Conservation (phyloP, 495 filamentous ascomycete species). For the Penicillium antarcticum region DNA sequence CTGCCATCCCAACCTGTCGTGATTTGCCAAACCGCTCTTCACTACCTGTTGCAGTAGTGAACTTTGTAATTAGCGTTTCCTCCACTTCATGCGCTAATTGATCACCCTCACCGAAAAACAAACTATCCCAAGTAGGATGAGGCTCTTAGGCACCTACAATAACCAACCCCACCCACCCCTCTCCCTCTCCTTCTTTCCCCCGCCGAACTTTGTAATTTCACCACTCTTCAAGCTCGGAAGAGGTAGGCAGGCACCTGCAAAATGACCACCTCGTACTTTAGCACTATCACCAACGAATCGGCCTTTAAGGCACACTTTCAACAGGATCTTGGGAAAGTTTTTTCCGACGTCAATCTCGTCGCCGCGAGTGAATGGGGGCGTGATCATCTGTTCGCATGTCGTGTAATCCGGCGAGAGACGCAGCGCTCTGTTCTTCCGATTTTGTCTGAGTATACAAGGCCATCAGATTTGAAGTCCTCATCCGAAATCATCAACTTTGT, state of each 20-base stretch:
- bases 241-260: background rate
- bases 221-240: too few species aligned
- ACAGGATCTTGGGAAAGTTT: slow-evolving; percentile 1
- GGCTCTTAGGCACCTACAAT: background rate
- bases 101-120: background rate
- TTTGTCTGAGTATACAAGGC: slow-evolving; percentile 3
- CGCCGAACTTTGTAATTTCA: background rate
- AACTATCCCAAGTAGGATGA: background rate
- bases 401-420: slow-evolving; percentile 5
- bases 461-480: slow-evolving; percentile 6
- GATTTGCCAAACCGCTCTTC: background rate
- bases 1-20: background rate
- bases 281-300: slow-evolving; percentile 5
- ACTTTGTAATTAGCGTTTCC: too few species aligned
- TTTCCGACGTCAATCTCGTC: background rate
- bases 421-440: slow-evolving; percentile 9
- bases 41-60: background rate
- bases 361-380: slow-evolving; percentile 12
- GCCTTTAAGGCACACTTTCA: slow-evolving; percentile 4
- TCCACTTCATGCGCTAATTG: too few species aligned
- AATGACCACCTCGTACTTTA: slow-evolving; percentile 10
- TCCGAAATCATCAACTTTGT: slow-evolving; percentile 8
- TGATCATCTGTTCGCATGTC: slow-evolving; percentile 13
- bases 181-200: background rate
- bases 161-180: background rate